phyloP scores from a whole-genome alignment of 2,329 filamentous ascomycete genomes.

The Neurospora sp. region DNA sequence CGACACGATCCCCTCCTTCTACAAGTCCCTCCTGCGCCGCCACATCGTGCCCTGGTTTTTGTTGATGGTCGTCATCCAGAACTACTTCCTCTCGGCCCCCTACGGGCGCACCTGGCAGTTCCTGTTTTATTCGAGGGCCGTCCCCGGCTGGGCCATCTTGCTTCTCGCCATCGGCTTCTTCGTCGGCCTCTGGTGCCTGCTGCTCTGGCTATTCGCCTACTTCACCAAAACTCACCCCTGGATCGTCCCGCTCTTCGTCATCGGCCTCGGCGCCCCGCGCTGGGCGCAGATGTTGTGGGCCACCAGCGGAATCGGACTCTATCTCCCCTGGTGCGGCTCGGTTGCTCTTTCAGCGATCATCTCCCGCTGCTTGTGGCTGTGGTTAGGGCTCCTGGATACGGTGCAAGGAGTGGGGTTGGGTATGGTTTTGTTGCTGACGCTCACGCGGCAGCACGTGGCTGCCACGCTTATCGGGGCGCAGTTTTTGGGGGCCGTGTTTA shows the following conservation, averaged over 20 bases:
- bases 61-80: constrained; percentile 50
- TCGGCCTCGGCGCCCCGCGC: constrained; percentile 52
- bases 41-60: constrained; percentile 60
- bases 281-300: constrained; percentile 61
- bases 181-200: constrained; percentile 40
- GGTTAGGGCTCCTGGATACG: constrained; percentile 54
- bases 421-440: constrained; percentile 55
- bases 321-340: constrained; percentile 49
- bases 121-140: constrained; percentile 45
- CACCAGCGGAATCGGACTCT: constrained; percentile 46
- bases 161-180: constrained; percentile 45
- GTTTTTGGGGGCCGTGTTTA: constrained; percentile 48
- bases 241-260: constrained; percentile 56
- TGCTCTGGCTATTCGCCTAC: constrained; percentile 40
- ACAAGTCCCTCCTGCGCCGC: constrained; percentile 46
- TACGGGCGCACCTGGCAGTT: constrained; percentile 58
- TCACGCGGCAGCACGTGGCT: constrained; percentile 53
- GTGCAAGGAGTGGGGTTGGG: constrained; percentile 56
- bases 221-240: constrained; percentile 50
- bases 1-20: constrained; percentile 54
- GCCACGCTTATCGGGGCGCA: constrained; percentile 51
- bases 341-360: constrained; percentile 42
- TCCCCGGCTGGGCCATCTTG: constrained; percentile 43
- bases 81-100: constrained; percentile 53
- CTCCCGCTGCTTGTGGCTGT: constrained; percentile 50